phyloP scores from a whole-genome alignment of 306 rosid genomes.

The Begonia masoniana region DNA sequence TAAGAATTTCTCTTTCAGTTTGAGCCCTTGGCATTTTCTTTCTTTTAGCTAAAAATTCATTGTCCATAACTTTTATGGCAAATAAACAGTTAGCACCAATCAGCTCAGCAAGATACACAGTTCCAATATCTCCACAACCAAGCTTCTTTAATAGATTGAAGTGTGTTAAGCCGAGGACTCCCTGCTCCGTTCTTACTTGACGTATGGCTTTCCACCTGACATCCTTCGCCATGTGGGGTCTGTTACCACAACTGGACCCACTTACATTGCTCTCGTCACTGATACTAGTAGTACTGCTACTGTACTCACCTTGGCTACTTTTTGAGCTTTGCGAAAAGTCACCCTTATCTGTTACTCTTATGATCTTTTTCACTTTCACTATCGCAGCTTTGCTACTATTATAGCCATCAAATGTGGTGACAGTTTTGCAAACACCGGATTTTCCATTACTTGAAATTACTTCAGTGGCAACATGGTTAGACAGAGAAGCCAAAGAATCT shows the following conservation, averaged over 20 bases:
- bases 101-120: slow-evolving; percentile 89
- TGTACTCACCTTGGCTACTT: slow-evolving; percentile 86
- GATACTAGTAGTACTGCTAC: slow-evolving; percentile 91
- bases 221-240: slow-evolving; percentile 99
- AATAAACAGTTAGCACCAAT: slow-evolving; percentile 66
- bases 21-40: slow-evolving; percentile 97
- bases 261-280: slow-evolving; percentile 82
- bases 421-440: slow-evolving; percentile 28
- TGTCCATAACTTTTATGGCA: slow-evolving; percentile 99
- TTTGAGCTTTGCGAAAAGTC: slow-evolving; percentile 93
- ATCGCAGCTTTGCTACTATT: slow-evolving; percentile 23
- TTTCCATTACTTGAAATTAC: slow-evolving; percentile 20
- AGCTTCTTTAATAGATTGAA: slow-evolving; percentile 91
- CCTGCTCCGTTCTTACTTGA: slow-evolving; percentile 49
- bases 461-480: slow-evolving; percentile 22
- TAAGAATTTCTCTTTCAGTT: slow-evolving; percentile 87
- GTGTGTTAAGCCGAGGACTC: slow-evolving; percentile 59
- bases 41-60: slow-evolving; percentile 76
- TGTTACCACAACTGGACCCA: slow-evolving; percentile 76
- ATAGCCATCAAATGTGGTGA: slow-evolving; percentile 19
- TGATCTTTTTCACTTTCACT: slow-evolving; percentile 30
- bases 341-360: slow-evolving; percentile 49
- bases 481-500: slow-evolving; percentile 17
- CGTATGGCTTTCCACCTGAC: slow-evolving; percentile 83
- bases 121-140: slow-evolving; percentile 98